These are phyloP conservation scores for Penicillium sp. DNA, from an alignment of 2,329 filamentous ascomycete species.

Conservation along the genomic window DNA sequence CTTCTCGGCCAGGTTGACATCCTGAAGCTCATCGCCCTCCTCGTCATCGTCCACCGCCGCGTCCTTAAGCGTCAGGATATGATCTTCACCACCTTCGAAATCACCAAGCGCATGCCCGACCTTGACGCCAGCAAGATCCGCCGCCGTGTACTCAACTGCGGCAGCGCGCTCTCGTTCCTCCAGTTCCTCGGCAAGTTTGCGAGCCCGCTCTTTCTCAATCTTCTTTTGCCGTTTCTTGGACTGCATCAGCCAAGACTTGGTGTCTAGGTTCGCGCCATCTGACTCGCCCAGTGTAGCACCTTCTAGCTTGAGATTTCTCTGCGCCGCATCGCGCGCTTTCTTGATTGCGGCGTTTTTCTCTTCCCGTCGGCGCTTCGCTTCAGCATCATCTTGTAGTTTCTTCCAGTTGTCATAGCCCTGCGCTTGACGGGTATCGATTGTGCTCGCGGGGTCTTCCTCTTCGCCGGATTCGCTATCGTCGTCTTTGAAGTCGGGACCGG, in stretches of 20 bases:
- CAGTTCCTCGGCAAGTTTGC: conserved; percentile 66
- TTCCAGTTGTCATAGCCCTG: conserved; percentile 47
- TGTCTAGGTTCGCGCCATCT: conserved; percentile 62
- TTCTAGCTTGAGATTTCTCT: conserved; percentile 67
- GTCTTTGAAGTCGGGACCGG: conserved; percentile 54
- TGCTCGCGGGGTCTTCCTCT: conserved; percentile 70
- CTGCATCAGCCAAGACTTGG: conserved; percentile 77
- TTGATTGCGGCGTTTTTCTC: conserved; percentile 77
- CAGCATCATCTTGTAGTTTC: conserved; percentile 60
- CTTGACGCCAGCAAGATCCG: conserved; percentile 82
- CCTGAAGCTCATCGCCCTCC: conserved; percentile 74
- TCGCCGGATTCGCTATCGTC: conserved; percentile 42
- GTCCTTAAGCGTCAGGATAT: conserved; percentile 92
- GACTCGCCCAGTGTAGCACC: conserved; percentile 78
- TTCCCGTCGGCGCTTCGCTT: conserved; percentile 70
- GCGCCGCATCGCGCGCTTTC: conserved; percentile 77
- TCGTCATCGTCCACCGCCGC: conserved; percentile 77
- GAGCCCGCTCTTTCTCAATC: conserved; percentile 67
- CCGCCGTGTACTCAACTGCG: conserved; percentile 71
- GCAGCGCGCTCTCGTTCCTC: conserved; percentile 68
- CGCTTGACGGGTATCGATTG: conserved; percentile 62
- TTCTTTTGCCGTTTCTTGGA: conserved; percentile 93
- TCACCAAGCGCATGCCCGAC: conserved; percentile 80
- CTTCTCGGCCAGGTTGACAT: conserved; percentile 39
- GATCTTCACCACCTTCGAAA: conserved; percentile 73